A percentile compares a stretch with the other conserved stretches of the same genome.
phyloP scores from a whole-genome alignment of 495 filamentous ascomycete species.

The Xylaria intraflava region DNA sequence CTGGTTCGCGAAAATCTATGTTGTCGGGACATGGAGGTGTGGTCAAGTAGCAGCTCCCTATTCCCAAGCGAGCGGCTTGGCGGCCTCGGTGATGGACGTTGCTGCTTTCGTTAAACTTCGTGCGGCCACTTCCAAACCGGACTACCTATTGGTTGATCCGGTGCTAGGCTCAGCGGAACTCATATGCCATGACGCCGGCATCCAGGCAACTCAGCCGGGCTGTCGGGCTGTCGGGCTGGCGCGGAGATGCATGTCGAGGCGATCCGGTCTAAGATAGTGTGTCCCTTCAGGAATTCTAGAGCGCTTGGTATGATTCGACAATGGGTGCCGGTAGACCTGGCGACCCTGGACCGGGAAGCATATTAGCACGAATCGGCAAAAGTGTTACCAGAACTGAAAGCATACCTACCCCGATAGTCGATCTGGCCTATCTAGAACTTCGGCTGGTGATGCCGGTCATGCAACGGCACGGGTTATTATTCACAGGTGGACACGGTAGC shows the following conservation, averaged over 20 bases:
- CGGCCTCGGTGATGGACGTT: not conserved
- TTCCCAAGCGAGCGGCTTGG: not conserved
- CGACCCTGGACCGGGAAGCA: not conserved
- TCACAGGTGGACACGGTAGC: not conserved
- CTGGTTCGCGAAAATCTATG: not conserved
- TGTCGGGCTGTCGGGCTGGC: not conserved
- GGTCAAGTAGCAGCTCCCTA: no score
- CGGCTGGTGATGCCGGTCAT: no score
- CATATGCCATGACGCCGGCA: constrained; percentile 1
- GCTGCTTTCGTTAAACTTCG: not conserved
- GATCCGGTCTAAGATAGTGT: no score
- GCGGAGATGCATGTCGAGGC: not conserved
- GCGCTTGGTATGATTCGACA: no score
- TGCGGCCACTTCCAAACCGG: not conserved
- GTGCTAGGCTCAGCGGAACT: not conserved
- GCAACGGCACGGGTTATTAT: not conserved
- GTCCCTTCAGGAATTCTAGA: not conserved
- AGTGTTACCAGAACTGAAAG: not conserved
- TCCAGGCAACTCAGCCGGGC: not conserved
- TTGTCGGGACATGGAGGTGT: not conserved
- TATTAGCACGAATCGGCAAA: not conserved
- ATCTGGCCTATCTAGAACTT: no score
- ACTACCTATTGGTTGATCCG: not conserved
- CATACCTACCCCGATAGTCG: not conserved
- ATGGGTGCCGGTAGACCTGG: not conserved